These are phyloP conservation scores for Colletotrichum sp. DNA, from an alignment of 2,329 filamentous ascomycete species.

Conservation along the genomic window DNA sequence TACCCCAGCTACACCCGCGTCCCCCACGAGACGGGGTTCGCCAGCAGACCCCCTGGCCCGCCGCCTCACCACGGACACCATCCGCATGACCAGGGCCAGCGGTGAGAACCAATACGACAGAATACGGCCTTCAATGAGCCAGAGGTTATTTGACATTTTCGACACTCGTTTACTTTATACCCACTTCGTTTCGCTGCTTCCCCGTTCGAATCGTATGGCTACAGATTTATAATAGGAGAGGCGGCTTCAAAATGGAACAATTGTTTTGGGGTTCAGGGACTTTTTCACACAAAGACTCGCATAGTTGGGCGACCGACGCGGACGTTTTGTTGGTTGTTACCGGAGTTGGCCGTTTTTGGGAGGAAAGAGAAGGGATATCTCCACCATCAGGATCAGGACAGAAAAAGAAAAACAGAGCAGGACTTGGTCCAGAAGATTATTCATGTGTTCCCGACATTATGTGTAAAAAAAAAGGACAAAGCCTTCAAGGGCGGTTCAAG, in stretches of 20 bases:
- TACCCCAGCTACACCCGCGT: conserved; percentile 21
- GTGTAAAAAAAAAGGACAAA: neutral
- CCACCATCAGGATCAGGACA: neutral
- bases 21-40: conserved; percentile 23
- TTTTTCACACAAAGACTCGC: conserved; percentile 13
- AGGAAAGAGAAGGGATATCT: neutral
- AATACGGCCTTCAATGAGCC: neutral
- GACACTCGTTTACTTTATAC: conserved; percentile 12
- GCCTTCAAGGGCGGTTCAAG: neutral
- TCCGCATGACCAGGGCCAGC: conserved; percentile 7
- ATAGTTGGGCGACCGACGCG: conserved; percentile 22
- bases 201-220: neutral
- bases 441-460: neutral
- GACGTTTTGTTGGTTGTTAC: neutral
- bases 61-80: conserved; percentile 4
- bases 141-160: neutral
- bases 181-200: conserved; percentile 9
- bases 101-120: conserved; percentile 7
- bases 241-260: neutral
- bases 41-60: conserved; percentile 5
- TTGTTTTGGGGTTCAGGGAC: neutral
- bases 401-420: neutral
- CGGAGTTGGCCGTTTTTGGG: neutral
- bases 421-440: neutral
- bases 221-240: conserved; percentile 18